Conservation (phyloP, 352 stramenopile genomes). For the Saprolegnia parasitica region DNA sequence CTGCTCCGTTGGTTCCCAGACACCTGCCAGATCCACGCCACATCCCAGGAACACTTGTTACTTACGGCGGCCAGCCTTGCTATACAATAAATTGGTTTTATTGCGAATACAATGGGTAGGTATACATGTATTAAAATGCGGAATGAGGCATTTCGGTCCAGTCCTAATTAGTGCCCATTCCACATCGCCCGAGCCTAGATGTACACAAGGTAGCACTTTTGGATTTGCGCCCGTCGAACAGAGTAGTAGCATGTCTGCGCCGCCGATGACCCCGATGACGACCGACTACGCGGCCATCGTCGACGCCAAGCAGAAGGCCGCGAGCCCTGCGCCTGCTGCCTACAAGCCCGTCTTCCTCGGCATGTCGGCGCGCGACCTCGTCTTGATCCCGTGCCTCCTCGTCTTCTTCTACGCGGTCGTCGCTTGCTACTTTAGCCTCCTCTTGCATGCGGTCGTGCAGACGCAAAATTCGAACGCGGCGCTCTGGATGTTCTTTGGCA, state of each 20-base stretch:
- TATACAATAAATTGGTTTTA: no score
- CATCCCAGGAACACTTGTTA: no score
- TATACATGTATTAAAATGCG: no score
- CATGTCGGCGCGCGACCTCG: slow-evolving; percentile 4
- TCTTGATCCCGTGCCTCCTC: slow-evolving; percentile 13
- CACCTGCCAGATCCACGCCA: no score
- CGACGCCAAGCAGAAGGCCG: background rate
- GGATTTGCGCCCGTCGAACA: no score
- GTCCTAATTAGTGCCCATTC: no score
- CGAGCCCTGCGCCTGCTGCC: background rate
- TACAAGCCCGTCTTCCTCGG: slow-evolving; percentile 20
- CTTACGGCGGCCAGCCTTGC: no score
- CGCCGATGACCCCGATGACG: background rate
- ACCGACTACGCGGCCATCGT: slow-evolving; percentile 2
- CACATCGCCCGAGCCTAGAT: no score
- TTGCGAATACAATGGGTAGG: no score
- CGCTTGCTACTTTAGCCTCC: slow-evolving; percentile 3
- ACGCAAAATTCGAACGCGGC: slow-evolving; percentile 2
- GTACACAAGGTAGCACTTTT: no score
- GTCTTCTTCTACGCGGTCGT: slow-evolving; percentile 13
- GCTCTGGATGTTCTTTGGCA: slow-evolving; percentile 21
- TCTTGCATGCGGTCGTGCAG: slow-evolving; percentile 14
- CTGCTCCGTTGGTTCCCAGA: no score
- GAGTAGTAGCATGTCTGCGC: background rate
- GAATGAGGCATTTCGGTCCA: no score